Evolutionary conservation across 2,329 filamentous ascomycete species (phyloP), one percentile per base, ranked within the genome.

Genomic region (Westerdykella aurantiaca): DNA sequence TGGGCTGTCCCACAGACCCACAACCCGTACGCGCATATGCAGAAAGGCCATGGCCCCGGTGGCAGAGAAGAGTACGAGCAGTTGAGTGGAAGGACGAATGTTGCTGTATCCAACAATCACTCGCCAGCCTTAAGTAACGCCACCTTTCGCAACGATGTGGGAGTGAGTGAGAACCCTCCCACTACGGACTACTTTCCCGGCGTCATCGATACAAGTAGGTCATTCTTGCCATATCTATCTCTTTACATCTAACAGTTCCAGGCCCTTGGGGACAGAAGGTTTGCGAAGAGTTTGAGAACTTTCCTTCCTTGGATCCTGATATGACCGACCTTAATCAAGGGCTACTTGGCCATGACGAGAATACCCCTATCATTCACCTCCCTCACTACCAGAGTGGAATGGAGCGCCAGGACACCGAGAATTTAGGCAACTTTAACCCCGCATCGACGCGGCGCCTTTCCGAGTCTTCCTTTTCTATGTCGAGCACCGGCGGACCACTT

Each of bases 401-500:
- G 46, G 52, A 58, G 4, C 61, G 63, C 21, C 57, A 55, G 6
- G 65, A 68, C n/a, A 47, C 47, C 23, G 60, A 64, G 5, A 53
- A 52, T 34, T 47, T 58, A 44, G 48, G 56, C 14, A 53, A 48
- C 11, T 67, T 62, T 53, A 59, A 74, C 42, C 70, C 69, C n/a
- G 65, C 76, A 37, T 76, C 78, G 49, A 72, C 76, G 38, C 76
- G 83, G 46, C 77, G 82, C 48, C 78, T 86, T 72, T 86, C 84
- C 16, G 83, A 83, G 38, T 86, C 84, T 2, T 86, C 84, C 1
- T 85, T 86, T 58, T 85, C 83, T 33, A 77, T 87, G 69, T 87
- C 84, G 13, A 86, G 69, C 49, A 69, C 63, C 21, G 67, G 82
- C 16, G 67, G 81, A 17, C 75, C 74, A 17, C 70, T 85, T 34